phyloP scores from a whole-genome alignment of 805 yeast species.

The Komagataella ulmi region DNA sequence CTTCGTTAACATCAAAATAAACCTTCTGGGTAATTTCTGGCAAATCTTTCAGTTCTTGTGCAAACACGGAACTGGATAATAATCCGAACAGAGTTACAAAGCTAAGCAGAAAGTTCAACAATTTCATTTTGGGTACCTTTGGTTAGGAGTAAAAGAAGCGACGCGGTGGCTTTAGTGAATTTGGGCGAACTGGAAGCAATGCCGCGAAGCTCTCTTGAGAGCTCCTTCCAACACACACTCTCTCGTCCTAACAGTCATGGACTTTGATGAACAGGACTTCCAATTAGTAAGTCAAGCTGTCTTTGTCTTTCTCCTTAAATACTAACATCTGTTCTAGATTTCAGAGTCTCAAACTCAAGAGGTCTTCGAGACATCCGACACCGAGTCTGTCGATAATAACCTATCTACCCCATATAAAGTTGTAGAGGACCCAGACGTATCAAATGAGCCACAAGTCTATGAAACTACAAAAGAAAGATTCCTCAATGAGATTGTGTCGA shows the following conservation, averaged over 20 bases:
- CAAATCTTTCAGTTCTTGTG: constrained; percentile 17
- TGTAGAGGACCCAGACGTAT: neutral
- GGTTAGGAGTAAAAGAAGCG: neutral
- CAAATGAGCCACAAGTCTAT: neutral
- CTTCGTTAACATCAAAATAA: constrained; percentile 76
- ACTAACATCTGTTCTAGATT: neutral
- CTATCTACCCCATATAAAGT: neutral
- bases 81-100: neutral
- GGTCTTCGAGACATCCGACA: neutral
- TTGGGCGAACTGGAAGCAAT: neutral
- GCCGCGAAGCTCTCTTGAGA: neutral
- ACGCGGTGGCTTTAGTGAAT: neutral
- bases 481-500: neutral
- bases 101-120: neutral
- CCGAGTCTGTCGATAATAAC: neutral
- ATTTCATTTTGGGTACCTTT: neutral
- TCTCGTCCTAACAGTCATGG: neutral
- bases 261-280: neutral
- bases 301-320: neutral
- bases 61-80: neutral
- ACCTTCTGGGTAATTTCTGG: constrained; percentile 67
- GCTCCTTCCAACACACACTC: neutral
- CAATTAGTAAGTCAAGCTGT: neutral
- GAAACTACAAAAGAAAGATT: neutral
- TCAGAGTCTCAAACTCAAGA: neutral